Evolutionary conservation across 352 stramenopile genomes (phyloP), one percentile per base, ranked within the genome.

Genomic region (Phytophthora boehmeriae): DNA sequence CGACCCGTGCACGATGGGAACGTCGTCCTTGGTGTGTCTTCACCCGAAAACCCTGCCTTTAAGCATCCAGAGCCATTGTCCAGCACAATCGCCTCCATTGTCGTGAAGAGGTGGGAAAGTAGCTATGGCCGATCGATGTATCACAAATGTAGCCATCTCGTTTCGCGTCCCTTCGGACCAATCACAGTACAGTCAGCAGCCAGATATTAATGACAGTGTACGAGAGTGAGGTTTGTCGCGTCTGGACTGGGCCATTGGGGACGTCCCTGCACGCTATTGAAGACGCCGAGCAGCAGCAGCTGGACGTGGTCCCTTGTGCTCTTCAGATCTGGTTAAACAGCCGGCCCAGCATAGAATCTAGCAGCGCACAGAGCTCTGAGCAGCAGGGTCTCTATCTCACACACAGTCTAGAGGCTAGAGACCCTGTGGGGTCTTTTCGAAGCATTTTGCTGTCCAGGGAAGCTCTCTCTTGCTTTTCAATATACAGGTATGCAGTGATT

Each of bases 31-130:
- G 90, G 90, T 27, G 74, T 75, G 53, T 97, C 90, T 72, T 97
- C 90, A 22, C 89, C 86, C 0, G 83, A 78, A 68, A 92, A 96
- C 0, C 90, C 90, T 6, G 79, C 84, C 64, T 97, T 97, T 20
- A 93, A 54, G 17, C 73, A 74, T 8, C 85, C 85, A 17, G 87
- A 96, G 38, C 89, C 89, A 42, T 93, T 92, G 75, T 97, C 90
- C 35, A 97, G 58, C 66, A 97, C 87, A 57, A 97, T 82, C 27
- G 84, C 86, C 23, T 92, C 82, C 70, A 84, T 84, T 11, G 75
- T 62, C 41, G 9, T 34, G 19, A 34, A 48, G 42, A 28, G 17
- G 22, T 50, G 17, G 1, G 34, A 22, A 1, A 53, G 1, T 17
- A 57, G 28, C 49, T 54, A 43, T 41, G 16, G 30, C 55, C 42